Conservation (phyloP, 805 yeast species). For the Grigorovia transvaalensis region DNA sequence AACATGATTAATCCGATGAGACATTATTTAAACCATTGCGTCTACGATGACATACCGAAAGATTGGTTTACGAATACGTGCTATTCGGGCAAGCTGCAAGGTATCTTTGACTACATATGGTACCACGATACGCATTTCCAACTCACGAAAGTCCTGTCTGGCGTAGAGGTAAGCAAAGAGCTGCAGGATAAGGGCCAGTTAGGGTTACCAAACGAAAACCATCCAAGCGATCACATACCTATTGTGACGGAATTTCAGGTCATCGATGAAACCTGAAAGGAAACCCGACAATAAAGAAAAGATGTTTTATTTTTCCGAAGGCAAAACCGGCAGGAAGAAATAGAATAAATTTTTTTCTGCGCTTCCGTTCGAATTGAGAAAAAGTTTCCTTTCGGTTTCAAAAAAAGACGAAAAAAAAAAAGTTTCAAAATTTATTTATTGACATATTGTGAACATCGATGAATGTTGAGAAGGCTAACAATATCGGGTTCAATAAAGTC, state of each 20-base stretch:
- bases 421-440: background rate
- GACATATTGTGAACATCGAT: background rate
- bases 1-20: slow-evolving; percentile 26
- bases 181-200: slow-evolving; percentile 12
- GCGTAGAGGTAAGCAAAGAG: slow-evolving; percentile 27
- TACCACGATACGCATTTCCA: slow-evolving; percentile 33
- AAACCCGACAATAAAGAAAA: too few relatives aligned
- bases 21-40: slow-evolving; percentile 25
- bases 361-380: background rate
- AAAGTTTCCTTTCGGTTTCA: background rate
- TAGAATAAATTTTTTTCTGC: background rate
- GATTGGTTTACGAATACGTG: slow-evolving; percentile 33
- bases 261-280: slow-evolving; percentile 1
- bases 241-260: slow-evolving; percentile 30
- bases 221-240: slow-evolving; percentile 49
- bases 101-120: slow-evolving; percentile 52
- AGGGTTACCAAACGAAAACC: slow-evolving; percentile 47
- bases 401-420: background rate
- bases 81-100: slow-evolving; percentile 39
- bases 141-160: slow-evolving; percentile 41
- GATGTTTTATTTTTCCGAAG: background rate
- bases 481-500: background rate
- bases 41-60: slow-evolving; percentile 23
- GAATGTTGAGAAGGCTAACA: background rate
- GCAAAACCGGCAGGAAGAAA: background rate